These are phyloP conservation scores for Plasmodium adleri DNA, from an alignment of 169 alveolate species.

Conservation along the genomic window DNA sequence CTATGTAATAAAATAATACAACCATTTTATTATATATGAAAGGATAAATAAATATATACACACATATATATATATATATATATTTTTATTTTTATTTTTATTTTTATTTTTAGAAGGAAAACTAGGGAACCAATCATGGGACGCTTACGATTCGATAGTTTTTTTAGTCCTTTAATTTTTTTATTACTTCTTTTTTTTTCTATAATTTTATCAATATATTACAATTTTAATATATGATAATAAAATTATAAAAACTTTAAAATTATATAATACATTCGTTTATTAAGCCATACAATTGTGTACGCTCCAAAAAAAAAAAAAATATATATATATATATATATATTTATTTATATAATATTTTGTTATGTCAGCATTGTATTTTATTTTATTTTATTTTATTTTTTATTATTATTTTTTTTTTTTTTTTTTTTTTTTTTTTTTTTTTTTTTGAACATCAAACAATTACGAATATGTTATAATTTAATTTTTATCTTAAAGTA, in stretches of 20 bases:
- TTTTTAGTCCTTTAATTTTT: conserved; percentile 61
- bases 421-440: neutral
- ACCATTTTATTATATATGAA: too few species aligned
- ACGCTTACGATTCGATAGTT: conserved; percentile 59
- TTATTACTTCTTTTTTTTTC: conserved; percentile 46
- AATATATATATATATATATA: neutral
- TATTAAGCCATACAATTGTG: too few species aligned
- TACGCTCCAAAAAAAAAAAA: too few species aligned
- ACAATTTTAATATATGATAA: conserved; percentile 33
- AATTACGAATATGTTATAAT: too few species aligned
- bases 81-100: neutral
- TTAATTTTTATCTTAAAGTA: too few species aligned
- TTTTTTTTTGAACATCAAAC: neutral
- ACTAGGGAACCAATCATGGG: conserved; percentile 46
- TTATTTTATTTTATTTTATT: neutral
- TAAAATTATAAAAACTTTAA: neutral
- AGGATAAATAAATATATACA: too few species aligned
- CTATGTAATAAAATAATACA: too few species aligned
- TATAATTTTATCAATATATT: conserved; percentile 51
- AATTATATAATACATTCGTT: too few species aligned
- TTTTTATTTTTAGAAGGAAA: conserved; percentile 28
- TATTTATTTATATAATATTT: neutral
- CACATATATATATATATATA: neutral
- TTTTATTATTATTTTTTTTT: neutral
- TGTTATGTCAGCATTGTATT: neutral